Evolutionary conservation across 495 filamentous ascomycete genomes (phyloP).

Genomic region (Mytilinidion resinicola): DNA sequence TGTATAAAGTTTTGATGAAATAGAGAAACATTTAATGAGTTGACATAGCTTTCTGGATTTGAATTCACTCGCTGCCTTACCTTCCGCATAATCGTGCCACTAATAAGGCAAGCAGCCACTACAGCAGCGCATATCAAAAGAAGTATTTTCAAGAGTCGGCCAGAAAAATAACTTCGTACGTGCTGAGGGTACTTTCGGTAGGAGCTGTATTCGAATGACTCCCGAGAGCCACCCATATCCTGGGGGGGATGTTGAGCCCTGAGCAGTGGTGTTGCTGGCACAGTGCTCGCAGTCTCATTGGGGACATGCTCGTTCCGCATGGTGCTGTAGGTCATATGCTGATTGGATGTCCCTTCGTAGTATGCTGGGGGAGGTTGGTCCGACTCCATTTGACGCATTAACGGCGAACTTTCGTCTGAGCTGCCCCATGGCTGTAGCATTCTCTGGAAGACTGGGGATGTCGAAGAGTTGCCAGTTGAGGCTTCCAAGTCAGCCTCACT

Average conservation of each 20-base stretch:
- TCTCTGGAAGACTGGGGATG: not conserved
- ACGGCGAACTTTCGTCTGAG: not conserved
- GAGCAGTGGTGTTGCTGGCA: not conserved
- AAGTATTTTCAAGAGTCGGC: not conserved
- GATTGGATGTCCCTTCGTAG: not conserved
- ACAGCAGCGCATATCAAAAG: not conserved
- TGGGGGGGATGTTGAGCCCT: not conserved
- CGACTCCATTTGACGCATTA: not conserved
- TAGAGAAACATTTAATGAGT: too few relatives aligned
- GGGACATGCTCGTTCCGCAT: not conserved
- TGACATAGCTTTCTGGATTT: too few relatives aligned
- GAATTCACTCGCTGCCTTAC: not conserved
- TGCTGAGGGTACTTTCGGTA: not conserved
- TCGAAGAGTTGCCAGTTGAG: not conserved
- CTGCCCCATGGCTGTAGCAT: not conserved
- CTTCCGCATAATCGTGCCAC: not conserved
- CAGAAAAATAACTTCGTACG: not conserved
- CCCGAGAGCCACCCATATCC: not conserved
- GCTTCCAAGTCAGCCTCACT: not conserved
- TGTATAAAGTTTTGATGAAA: not conserved
- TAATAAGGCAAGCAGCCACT: not conserved
- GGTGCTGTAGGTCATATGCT: not conserved
- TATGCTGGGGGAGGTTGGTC: not conserved
- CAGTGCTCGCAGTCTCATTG: not conserved
- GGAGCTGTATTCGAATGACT: not conserved